Conservation (phyloP, 495 filamentous ascomycete species). For the Bacidia rubella region DNA sequence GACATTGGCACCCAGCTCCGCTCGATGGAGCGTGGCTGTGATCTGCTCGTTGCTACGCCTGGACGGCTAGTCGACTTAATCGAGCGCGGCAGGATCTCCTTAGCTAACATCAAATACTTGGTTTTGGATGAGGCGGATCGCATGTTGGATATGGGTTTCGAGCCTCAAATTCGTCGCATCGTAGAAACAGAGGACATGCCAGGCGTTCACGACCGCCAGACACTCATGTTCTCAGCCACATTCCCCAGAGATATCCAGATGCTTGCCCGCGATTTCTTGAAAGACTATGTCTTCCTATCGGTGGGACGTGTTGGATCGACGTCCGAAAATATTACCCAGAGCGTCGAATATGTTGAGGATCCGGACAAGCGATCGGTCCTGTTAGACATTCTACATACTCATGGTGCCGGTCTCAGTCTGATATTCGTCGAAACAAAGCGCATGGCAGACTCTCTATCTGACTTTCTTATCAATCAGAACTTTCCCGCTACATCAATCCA, state of each 20-base stretch:
- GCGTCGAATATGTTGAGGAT: slow-evolving; percentile 96
- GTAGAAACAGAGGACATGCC: slow-evolving; percentile 99
- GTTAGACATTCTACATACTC: slow-evolving; percentile 91
- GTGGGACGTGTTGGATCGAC: slow-evolving; percentile 99
- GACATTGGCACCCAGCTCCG: slow-evolving; percentile 95
- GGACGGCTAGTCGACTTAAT: slow-evolving; percentile 95
- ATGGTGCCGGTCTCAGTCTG: slow-evolving; percentile 78
- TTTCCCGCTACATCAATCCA: slow-evolving; percentile 99
- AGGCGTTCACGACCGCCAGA: slow-evolving; percentile 67
- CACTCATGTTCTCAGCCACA: slow-evolving; percentile 98
- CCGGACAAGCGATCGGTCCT: slow-evolving; percentile 94
- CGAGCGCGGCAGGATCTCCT: slow-evolving; percentile 93
- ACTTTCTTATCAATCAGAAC: slow-evolving; percentile 94
- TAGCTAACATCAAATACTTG: slow-evolving; percentile 96
- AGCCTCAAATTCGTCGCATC: slow-evolving; percentile 96
- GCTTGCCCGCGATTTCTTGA: slow-evolving; percentile 93
- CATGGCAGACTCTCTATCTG: slow-evolving; percentile 94
- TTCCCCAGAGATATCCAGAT: slow-evolving; percentile 99
- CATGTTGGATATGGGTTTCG: slow-evolving; percentile 99
- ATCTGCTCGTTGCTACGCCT: slow-evolving; percentile 92
- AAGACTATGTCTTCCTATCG: slow-evolving; percentile 96
- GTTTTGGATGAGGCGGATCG: slow-evolving; percentile 98
- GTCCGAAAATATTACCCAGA: slow-evolving; percentile 98
- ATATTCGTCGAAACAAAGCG: slow-evolving; percentile 99
- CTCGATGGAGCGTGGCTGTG: slow-evolving; percentile 93